Percentiles rank a stretch among this genome's conserved stretches.
phyloP scores from a whole-genome alignment of 768 basidiomycete genomes.

The Rhizopogon vesiculosus region DNA sequence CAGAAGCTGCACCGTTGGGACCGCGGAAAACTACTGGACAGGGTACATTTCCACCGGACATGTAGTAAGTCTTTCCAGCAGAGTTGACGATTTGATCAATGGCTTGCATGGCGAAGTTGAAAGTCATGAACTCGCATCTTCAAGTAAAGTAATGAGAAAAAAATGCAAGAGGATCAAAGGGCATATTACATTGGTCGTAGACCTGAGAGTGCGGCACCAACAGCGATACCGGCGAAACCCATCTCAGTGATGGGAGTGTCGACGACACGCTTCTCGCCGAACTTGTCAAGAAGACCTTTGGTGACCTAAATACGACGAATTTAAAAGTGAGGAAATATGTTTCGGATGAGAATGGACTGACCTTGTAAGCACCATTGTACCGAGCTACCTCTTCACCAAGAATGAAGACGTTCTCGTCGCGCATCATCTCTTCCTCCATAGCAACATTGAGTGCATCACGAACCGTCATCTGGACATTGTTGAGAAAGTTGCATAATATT shows the following conservation, averaged over 20 bases:
- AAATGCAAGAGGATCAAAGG: not conserved
- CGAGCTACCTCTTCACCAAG: constrained; percentile 97
- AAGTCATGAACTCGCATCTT: constrained; percentile 99
- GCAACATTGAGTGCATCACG: constrained; percentile 96
- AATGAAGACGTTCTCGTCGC: constrained; percentile 92
- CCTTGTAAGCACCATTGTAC: constrained; percentile 98
- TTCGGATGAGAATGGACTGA: constrained; percentile 22
- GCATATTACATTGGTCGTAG: constrained; percentile 79
- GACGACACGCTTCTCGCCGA: constrained; percentile 96
- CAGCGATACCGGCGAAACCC: constrained; percentile 96
- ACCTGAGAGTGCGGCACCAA: constrained; percentile 91
- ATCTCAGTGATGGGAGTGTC: constrained; percentile 98
- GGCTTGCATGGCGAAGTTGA: constrained; percentile 99
- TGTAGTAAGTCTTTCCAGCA: constrained; percentile 99
- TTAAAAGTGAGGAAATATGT: constrained; percentile 9
- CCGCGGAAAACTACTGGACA: constrained; percentile 99
- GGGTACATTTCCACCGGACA: constrained; percentile 98
- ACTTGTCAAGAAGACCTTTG: constrained; percentile 98
- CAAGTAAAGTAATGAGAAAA: constrained; percentile 6
- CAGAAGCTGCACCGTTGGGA: constrained; percentile 96
- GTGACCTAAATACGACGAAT: constrained; percentile 60
- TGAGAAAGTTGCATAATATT: constrained; percentile 19
- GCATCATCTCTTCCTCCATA: constrained; percentile 99
- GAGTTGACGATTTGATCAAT: constrained; percentile 99
- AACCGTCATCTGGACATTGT: constrained; percentile 79